Percentiles rank a stretch among this genome's conserved stretches.
Evolutionary conservation across 176 grass and related monocot species (phyloP).

Genomic region (Cenchrus americanus): DNA sequence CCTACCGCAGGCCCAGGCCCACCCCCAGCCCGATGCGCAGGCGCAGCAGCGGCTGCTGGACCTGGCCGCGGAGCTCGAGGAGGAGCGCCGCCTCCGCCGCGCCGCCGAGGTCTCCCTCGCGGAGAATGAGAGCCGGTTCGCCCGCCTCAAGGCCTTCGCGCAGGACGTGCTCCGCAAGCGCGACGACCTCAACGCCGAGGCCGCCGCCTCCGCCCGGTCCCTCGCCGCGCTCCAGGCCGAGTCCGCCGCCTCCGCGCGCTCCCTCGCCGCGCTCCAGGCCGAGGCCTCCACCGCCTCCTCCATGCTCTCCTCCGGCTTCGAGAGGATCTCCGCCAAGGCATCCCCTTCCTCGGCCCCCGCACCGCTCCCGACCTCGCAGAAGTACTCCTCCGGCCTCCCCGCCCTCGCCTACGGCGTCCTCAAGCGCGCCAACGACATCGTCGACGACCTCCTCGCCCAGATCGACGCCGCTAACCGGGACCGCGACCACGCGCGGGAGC

Average conservation of each 20-base stretch:
- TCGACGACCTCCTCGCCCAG: conserved; percentile 81
- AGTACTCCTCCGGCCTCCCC: conserved; percentile 82
- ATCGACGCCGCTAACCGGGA: conserved; percentile 65
- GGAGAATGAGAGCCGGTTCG: conserved; percentile 44
- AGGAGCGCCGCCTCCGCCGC: conserved; percentile 66
- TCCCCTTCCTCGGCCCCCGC: conserved; percentile 46
- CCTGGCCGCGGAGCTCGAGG: conserved; percentile 76
- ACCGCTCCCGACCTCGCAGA: conserved; percentile 73
- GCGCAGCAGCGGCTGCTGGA: conserved; percentile 49
- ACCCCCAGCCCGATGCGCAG: background rate
- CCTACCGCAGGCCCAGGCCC: background rate
- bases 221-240: conserved; percentile 54
- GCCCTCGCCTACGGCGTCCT: conserved; percentile 81
- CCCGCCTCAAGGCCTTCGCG: conserved; percentile 68
- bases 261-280: conserved; percentile 50
- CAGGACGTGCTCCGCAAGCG: conserved; percentile 78
- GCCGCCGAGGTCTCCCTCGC: conserved; percentile 54
- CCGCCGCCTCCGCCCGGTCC: conserved; percentile 33
- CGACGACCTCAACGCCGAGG: conserved; percentile 55
- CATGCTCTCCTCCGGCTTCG: conserved; percentile 86
- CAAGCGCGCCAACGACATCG: conserved; percentile 94
- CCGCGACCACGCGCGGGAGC: conserved; percentile 67
- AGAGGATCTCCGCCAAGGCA: conserved; percentile 84
- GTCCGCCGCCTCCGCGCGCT: conserved; percentile 56
- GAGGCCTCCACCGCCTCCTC: conserved; percentile 79